Percentiles rank a stretch among this genome's conserved stretches.
phyloP scores from a whole-genome alignment of 257 asterid species.

The Osmanthus fragrans region DNA sequence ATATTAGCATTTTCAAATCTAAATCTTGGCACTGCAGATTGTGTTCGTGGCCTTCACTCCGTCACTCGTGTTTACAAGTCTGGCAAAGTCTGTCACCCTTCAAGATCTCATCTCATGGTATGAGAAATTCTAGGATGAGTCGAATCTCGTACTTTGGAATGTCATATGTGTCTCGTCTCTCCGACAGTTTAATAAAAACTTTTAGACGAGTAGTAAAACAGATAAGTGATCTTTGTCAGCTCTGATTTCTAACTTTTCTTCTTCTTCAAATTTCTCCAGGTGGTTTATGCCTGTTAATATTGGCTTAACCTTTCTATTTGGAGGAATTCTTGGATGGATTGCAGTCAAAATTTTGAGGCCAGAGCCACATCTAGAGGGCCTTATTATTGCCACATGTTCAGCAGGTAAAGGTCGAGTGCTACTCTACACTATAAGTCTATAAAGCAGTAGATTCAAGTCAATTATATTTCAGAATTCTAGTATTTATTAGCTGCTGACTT shows the following conservation, averaged over 20 bases:
- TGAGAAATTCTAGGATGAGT: not conserved
- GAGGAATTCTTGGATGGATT: slow-evolving; percentile 79
- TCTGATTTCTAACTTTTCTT: too few species aligned
- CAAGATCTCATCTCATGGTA: slow-evolving; percentile 29
- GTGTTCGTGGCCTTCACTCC: slow-evolving; percentile 28
- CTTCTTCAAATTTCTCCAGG: slow-evolving; percentile 35
- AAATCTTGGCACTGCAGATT: slow-evolving; percentile 16
- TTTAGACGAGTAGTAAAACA: too few species aligned
- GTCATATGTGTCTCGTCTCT: not conserved
- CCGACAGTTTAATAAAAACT: too few species aligned
- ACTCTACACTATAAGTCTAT: too few species aligned
- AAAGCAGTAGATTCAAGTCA: too few species aligned
- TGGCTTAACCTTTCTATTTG: slow-evolving; percentile 75
- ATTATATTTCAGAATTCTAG: too few species aligned
- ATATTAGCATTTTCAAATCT: not conserved
- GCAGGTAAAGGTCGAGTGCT: slow-evolving; percentile 44
- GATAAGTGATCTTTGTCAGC: not conserved
- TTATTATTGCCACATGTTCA: slow-evolving; percentile 67
- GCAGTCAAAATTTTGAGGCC: slow-evolving; percentile 70
- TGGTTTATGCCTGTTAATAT: slow-evolving; percentile 95
- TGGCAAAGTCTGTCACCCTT: slow-evolving; percentile 21
- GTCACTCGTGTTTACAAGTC: slow-evolving; percentile 24
- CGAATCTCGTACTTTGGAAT: not conserved
- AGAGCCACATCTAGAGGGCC: slow-evolving; percentile 62
- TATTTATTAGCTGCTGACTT: not conserved